These are phyloP conservation scores for Pestalotiopsis sp. DNA, from an alignment of 2,329 filamentous ascomycete genomes.

Conservation along the genomic window DNA sequence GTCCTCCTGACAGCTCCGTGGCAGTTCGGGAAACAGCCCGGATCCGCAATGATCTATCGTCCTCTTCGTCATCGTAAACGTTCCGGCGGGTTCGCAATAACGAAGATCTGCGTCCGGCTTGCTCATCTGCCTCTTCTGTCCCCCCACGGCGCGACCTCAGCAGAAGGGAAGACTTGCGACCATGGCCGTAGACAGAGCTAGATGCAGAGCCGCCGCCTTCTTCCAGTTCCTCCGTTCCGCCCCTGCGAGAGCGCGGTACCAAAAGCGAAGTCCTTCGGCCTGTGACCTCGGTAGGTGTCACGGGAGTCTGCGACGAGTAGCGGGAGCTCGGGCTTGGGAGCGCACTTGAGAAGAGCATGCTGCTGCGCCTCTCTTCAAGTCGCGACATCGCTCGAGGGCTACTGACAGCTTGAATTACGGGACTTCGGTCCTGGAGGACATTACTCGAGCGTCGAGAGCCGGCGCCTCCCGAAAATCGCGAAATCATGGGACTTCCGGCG, in stretches of 20 bases:
- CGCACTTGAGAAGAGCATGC: conserved; percentile 43
- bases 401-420: conserved; percentile 33
- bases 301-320: conserved; percentile 35
- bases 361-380: conserved; percentile 54
- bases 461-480: conserved; percentile 37
- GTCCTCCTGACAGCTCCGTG: conserved; percentile 49
- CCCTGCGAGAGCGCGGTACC: conserved; percentile 44
- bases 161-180: conserved; percentile 48
- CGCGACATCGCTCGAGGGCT: conserved; percentile 51
- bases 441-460: conserved; percentile 38
- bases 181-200: conserved; percentile 16
- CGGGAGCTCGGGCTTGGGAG: conserved; percentile 45
- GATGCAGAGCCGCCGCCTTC: conserved; percentile 25
- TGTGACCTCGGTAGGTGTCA: conserved; percentile 38
- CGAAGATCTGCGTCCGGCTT: conserved; percentile 39
- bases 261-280: conserved; percentile 57
- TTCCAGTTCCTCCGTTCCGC: conserved; percentile 51
- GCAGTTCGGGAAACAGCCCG: conserved; percentile 59
- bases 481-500: conserved; percentile 45
- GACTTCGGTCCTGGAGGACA: conserved; percentile 38
- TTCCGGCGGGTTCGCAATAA: conserved; percentile 46
- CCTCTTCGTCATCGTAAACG: conserved; percentile 49
- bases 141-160: conserved; percentile 42
- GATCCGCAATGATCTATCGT: conserved; percentile 42
- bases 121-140: conserved; percentile 48